phyloP scores from a whole-genome alignment of 495 filamentous ascomycete species.

The Tricharina praecox region DNA sequence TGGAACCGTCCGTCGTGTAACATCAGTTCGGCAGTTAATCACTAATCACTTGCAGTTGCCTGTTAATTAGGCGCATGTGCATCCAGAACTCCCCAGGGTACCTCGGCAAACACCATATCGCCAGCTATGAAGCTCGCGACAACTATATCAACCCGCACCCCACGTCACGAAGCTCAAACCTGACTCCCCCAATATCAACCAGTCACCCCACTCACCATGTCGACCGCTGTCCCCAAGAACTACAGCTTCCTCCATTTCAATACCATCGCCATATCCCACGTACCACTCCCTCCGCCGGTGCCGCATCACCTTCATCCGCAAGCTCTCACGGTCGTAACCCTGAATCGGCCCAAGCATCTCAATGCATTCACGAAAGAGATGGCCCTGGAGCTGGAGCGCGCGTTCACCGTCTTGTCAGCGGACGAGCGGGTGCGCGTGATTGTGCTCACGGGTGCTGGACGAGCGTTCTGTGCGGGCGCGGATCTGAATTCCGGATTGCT shows the following conservation, averaged over 20 bases:
- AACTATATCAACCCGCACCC: not conserved
- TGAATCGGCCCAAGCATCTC: constrained; percentile 1
- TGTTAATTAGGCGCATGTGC: no score
- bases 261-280: not conserved
- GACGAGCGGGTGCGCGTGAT: constrained; percentile 36
- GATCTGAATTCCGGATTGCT: constrained; percentile 37
- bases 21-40: not conserved
- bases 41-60: not conserved
- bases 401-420: not conserved
- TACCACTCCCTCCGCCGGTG: no score
- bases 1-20: no score
- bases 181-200: not conserved
- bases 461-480: constrained; percentile 41
- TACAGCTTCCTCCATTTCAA: not conserved
- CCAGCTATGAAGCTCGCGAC: not conserved
- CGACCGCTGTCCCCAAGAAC: no score
- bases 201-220: not conserved
- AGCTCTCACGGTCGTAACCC: not conserved
- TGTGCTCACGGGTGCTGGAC: constrained; percentile 38
- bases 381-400: not conserved
- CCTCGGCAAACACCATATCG: not conserved
- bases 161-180: not conserved
- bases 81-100: not conserved
- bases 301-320: not conserved
- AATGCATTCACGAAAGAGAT: constrained; percentile 1